Base-by-base conservation (phyloP, 2,329 filamentous ascomycete species). In the Colletotrichum ledebouriae region DNA sequence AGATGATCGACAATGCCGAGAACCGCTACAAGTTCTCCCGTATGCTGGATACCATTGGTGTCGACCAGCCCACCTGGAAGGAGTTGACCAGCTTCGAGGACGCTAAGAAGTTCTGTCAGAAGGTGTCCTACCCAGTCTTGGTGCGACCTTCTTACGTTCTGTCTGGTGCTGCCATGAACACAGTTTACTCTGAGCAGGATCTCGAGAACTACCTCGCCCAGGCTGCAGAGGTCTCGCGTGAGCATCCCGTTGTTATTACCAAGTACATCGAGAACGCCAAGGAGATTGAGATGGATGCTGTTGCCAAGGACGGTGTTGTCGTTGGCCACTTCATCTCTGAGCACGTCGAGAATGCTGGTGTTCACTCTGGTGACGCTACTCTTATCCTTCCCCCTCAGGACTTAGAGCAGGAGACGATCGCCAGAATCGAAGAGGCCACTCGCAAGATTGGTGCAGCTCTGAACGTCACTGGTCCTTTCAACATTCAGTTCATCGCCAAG, bases 251-350 rank as follows among this genome's bases (percentile, higher is more conserved):
- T 11, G 96, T 99, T 70, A 98, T 99, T 76, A 98, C 95, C 70
- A 99, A 99, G 84, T 99, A 98, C 82, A 98, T 99, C 73, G 96
- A 99, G 84, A 96, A 97, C 73, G 96, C 96, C 72, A 98, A 99
- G 85, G 96, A 99, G 80, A 98, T 99, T 71, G 96, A 99, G 81
- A 98, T 99, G 96, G 96, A 99, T 75, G 96, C 96, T 46, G 96
- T 99, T 50, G 96, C 95, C 61, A 91, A 90, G 75, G 92, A 97
- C 73, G 96, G 96, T 76, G 90, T 88, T 62, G 92, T 98, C 81
- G 89, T 98, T 66, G 94, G 95, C 12, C 96, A 98, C 79, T 98
- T 98, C 81, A 93, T 99, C 77, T 98, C 95, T 0, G 96, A 99
- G 84, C 96, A 99, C 79, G 96, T 99, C 47, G 96, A 99, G 81